Evolutionary conservation across 257 asterid genomes (phyloP).

Genomic region (Solanum okadae): DNA sequence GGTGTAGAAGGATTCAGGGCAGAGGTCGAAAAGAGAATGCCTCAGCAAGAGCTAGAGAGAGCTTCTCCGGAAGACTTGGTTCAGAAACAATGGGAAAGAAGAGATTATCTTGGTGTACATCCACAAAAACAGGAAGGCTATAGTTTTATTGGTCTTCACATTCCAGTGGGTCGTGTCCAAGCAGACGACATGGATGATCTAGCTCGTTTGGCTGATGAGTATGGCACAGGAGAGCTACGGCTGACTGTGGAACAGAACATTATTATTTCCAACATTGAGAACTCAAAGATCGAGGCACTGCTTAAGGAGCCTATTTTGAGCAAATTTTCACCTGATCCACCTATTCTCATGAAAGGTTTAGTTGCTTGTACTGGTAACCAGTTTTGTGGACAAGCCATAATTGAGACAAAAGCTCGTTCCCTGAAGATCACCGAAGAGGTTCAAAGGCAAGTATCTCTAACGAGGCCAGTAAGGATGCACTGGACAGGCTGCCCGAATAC

Average conservation of each 20-base stretch:
- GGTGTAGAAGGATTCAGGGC: constrained; percentile 86
- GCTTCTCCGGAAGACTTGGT: constrained; percentile 72
- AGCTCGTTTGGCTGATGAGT: constrained; percentile 62
- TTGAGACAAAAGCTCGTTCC: constrained; percentile 81
- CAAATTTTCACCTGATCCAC: constrained; percentile 59
- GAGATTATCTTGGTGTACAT: constrained; percentile 75
- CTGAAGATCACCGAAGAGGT: constrained; percentile 78
- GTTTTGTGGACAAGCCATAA: constrained; percentile 94
- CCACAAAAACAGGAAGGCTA: constrained; percentile 81
- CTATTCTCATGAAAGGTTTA: constrained; percentile 69
- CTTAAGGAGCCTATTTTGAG: constrained; percentile 57
- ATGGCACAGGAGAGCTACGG: constrained; percentile 86
- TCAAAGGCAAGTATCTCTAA: constrained; percentile 49
- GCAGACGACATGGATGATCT: constrained; percentile 92
- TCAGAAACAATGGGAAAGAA: constrained; percentile 58
- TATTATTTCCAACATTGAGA: constrained; percentile 63
- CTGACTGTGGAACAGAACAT: constrained; percentile 91
- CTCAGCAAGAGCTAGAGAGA: constrained; percentile 44
- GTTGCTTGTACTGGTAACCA: constrained; percentile 98
- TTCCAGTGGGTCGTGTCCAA: constrained; percentile 89
- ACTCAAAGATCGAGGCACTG: constrained; percentile 50
- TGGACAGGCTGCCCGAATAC: constrained; percentile 97
- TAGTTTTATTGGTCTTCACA: constrained; percentile 77
- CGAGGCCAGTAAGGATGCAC: constrained; percentile 81
- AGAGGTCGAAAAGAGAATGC: constrained; percentile 85